phyloP scores from a whole-genome alignment of 2,329 filamentous ascomycete species.

The Aspergillus costaricaensis region DNA sequence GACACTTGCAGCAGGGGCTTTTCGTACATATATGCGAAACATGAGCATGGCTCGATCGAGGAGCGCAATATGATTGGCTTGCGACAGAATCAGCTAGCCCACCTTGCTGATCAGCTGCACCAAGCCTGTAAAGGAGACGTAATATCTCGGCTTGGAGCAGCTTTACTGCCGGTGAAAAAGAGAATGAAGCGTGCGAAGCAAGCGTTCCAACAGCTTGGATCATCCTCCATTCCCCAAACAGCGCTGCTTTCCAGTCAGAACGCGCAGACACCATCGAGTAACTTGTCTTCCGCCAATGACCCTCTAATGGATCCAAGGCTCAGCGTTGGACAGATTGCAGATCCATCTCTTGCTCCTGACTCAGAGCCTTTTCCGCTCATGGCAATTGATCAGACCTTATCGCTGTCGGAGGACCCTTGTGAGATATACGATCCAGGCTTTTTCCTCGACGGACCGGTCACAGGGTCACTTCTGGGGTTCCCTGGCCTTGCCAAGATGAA shows the following conservation, averaged over 20 bases:
- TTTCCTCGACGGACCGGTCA: neutral
- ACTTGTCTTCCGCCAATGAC: neutral
- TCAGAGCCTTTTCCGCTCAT: neutral
- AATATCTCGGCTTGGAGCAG: neutral
- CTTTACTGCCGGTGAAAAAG: slow-evolving; percentile 8
- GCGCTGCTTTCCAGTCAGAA: neutral
- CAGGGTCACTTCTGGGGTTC: neutral
- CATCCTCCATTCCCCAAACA: neutral
- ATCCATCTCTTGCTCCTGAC: neutral
- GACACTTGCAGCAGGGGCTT: slow-evolving; percentile 8
- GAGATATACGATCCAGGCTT: neutral
- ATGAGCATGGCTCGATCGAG: neutral
- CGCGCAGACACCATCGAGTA: neutral
- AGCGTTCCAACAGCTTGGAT: neutral
- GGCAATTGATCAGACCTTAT: neutral
- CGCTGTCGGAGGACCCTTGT: neutral
- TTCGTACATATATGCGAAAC: slow-evolving; percentile 2
- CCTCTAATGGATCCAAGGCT: neutral
- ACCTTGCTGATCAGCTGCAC: neutral
- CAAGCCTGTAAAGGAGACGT: slow-evolving; percentile 3
- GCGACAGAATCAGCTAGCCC: neutral
- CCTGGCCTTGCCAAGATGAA: neutral
- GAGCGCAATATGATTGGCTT: neutral
- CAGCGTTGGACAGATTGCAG: neutral
- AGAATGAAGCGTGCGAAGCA: slow-evolving; percentile 5